Base-by-base conservation (phyloP, 2,329 filamentous ascomycete genomes). In the Gnomoniopsis smithogilvyi region DNA sequence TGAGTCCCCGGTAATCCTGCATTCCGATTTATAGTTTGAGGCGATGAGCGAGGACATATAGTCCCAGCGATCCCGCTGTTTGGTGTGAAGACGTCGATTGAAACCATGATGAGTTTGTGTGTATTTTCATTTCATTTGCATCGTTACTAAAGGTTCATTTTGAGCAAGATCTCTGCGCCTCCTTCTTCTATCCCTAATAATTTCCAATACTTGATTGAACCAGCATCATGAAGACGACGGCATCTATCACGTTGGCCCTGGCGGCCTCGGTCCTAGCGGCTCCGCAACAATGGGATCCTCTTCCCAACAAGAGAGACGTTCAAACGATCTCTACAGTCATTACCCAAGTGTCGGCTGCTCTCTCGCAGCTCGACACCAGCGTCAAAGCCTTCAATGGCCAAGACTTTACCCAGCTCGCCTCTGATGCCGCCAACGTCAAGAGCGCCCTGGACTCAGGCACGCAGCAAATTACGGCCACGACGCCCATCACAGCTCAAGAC, bases 311-410 rank as follows among this genome's bases (percentile, higher is more conserved):
- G 30, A 62, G 65, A 11, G 69, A 64, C 56, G 53, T 68, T 3
- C 63, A 62, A 12, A 61, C 64, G 1, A 65, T 71, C 43, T 62
- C 59, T 6, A 65, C 63, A 4, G 65, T 66, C 36, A 61, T 67
- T 15, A 54, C 59, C 1, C 59, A 67, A 46, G 65, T 69, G 38
- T 65, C 65, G 1, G 55, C 49, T 26, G 67, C 69, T 10, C 64
- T 71, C 15, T 52, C 60, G 33, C 59, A 69, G 49, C 68, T 71
- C 26, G 69, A 70, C 62, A 64, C 41, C 2, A 62, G 68, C 1
- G 67, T 71, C 21, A 68, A 71, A 59, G 60, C 64, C n/a, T 70
- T 69, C 58, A 54, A 62, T 33, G 63, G 64, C 12, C 50, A 56
- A 10, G 64, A 70, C 63, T 54, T 65, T 14, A 64, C 54, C 2